phyloP scores from a whole-genome alignment of 768 basidiomycete species.

The Trametes punicea region DNA sequence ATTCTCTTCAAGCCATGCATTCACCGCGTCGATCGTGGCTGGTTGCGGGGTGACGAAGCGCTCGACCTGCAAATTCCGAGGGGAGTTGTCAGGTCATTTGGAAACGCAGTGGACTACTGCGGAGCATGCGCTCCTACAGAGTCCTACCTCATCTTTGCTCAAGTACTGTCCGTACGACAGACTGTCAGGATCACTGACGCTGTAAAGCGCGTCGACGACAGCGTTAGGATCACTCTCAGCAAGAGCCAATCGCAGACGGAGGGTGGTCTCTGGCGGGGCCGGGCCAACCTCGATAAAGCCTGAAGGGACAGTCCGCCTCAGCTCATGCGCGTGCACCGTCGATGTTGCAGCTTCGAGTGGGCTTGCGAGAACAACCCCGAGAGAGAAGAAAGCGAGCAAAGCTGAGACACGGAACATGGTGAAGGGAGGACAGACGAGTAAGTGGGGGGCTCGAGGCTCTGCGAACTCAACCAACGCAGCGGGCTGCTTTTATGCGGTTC shows the following conservation, averaged over 20 bases:
- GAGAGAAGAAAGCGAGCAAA: background rate
- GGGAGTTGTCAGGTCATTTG: background rate
- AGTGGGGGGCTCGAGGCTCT: too few species aligned
- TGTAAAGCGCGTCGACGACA: constrained; percentile 35
- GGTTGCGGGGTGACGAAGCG: constrained; percentile 26
- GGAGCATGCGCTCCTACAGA: background rate
- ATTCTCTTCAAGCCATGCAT: constrained; percentile 29
- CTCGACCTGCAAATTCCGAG: constrained; percentile 23
- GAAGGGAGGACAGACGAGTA: background rate
- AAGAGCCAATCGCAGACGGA: constrained; percentile 39
- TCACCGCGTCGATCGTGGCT: constrained; percentile 27
- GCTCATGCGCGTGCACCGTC: background rate
- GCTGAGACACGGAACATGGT: background rate
- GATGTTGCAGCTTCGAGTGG: background rate
- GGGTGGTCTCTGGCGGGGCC: constrained; percentile 28
- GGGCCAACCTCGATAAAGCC: constrained; percentile 24
- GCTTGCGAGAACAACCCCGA: background rate
- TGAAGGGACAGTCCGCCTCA: background rate
- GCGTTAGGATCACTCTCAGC: constrained; percentile 34
- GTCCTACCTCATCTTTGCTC: background rate
- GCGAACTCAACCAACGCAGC: too few species aligned
- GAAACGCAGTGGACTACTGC: background rate
- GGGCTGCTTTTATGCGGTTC: too few species aligned
- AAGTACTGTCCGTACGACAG: background rate
- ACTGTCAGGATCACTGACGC: constrained; percentile 28